Evolutionary conservation across 768 basidiomycete species (phyloP).

Genomic region (Floccularia luteovirens): DNA sequence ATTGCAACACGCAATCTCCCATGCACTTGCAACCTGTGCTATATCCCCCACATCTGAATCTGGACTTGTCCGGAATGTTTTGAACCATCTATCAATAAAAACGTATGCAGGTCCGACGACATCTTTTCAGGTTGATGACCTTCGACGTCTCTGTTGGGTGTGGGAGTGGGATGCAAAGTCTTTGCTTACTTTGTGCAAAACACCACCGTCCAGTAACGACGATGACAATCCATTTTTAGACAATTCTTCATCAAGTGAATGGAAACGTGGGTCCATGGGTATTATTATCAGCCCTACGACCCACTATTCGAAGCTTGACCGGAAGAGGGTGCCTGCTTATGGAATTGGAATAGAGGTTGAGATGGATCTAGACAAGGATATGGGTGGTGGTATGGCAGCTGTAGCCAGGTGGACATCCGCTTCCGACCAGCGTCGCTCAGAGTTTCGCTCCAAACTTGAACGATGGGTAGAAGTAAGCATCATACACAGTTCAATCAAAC

Average conservation of each 20-base stretch:
- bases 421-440: conserved; percentile 49
- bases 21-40: conserved; percentile 78
- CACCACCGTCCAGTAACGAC: conserved; percentile 19
- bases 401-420: conserved; percentile 83
- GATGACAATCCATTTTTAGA: conserved; percentile 73
- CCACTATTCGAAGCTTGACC: conserved; percentile 58
- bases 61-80: conserved; percentile 67
- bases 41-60: conserved; percentile 71
- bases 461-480: conserved; percentile 54
- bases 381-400: conserved; percentile 80
- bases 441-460: conserved; percentile 52
- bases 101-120: conserved; percentile 63
- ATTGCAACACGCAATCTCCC: conserved; percentile 77
- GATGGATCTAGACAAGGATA: conserved; percentile 75
- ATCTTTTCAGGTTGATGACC: conserved; percentile 59
- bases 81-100: conserved; percentile 66
- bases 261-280: conserved; percentile 79
- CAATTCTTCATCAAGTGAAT: conserved; percentile 43
- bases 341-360: conserved; percentile 86
- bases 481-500: too few species aligned
- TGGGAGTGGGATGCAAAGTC: conserved; percentile 79
- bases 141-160: conserved; percentile 75
- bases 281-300: conserved; percentile 66
- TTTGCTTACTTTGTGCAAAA: conserved; percentile 16
- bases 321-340: conserved; percentile 70